These are phyloP conservation scores for Pleodorina starrii DNA, from an alignment of 139 green algal genomes.

Conservation along the genomic window DNA sequence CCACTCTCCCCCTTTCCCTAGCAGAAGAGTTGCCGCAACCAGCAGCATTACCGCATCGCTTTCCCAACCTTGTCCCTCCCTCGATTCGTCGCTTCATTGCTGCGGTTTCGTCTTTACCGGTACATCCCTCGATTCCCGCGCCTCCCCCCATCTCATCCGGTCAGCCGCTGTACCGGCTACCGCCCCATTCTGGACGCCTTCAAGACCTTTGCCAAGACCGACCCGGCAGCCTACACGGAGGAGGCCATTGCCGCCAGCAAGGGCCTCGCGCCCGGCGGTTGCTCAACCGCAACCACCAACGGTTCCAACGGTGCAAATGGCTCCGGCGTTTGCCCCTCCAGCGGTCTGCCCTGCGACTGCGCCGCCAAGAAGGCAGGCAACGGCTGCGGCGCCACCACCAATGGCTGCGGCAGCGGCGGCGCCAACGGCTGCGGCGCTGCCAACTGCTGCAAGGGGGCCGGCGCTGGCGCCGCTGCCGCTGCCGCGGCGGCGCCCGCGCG, in stretches of 20 bases:
- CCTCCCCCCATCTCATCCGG: background rate
- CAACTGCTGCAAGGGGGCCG: conserved; percentile 28
- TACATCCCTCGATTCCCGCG: background rate
- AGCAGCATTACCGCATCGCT: too few species aligned
- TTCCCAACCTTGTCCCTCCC: too few species aligned
- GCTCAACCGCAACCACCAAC: conserved; percentile 20
- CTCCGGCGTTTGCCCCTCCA: conserved; percentile 81
- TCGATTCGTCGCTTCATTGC: too few species aligned
- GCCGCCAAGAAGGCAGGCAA: background rate
- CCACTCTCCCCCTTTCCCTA: too few species aligned
- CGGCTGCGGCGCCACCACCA: conserved; percentile 22
- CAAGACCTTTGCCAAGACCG: conserved; percentile 87
- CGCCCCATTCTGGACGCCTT: conserved; percentile 98
- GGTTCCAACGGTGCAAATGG: conserved; percentile 39
- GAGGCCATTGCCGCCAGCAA: conserved; percentile 84
- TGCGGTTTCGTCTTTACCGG: too few species aligned
- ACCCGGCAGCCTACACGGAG: conserved; percentile 78
- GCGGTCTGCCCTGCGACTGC: conserved; percentile 87
- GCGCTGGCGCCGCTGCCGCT: background rate
- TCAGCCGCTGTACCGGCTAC: conserved; percentile 96
- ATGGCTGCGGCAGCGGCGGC: conserved; percentile 33
- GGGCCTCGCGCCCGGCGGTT: conserved; percentile 39
- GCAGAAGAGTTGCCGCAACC: too few species aligned
- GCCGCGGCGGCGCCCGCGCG: background rate
- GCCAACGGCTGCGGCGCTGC: conserved; percentile 13